phyloP scores from a whole-genome alignment of 2,329 filamentous ascomycete genomes.

The Cytospora leucostoma region DNA sequence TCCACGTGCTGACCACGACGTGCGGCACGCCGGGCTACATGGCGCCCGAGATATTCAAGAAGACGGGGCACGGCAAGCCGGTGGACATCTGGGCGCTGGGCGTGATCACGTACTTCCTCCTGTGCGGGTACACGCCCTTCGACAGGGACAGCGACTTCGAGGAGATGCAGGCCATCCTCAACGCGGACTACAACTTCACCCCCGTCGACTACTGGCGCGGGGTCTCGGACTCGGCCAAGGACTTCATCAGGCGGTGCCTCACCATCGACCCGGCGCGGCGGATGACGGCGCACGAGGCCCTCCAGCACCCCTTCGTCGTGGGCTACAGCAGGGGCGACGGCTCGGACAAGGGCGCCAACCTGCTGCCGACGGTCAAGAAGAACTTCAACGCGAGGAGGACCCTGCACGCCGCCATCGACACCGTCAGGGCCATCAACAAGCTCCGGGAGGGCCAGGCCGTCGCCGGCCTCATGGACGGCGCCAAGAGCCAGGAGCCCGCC shows the following conservation, averaged over 20 bases:
- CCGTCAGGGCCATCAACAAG: constrained; percentile 71
- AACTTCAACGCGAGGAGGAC: constrained; percentile 72
- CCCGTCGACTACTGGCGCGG: constrained; percentile 96
- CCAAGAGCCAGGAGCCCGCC: constrained; percentile 51
- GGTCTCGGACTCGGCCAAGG: constrained; percentile 80
- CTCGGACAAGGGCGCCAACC: constrained; percentile 57
- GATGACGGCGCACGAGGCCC: constrained; percentile 84
- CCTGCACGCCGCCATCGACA: constrained; percentile 70
- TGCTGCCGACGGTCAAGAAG: constrained; percentile 70
- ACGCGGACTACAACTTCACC: constrained; percentile 94
- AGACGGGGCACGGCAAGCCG: constrained; percentile 95
- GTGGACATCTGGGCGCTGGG: constrained; percentile 98
- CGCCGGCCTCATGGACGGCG: constrained; percentile 62
- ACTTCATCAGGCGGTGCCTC: constrained; percentile 89
- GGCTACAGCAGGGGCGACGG: constrained; percentile 48
- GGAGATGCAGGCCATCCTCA: constrained; percentile 98
- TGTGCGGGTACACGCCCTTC: constrained; percentile 97
- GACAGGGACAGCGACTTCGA: constrained; percentile 97
- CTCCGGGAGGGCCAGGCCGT: constrained; percentile 61
- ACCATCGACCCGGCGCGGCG: constrained; percentile 85
- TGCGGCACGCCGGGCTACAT: constrained; percentile 98
- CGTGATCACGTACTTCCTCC: constrained; percentile 97
- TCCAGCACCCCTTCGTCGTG: constrained; percentile 66
- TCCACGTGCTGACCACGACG: constrained; percentile 95
- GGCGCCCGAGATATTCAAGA: constrained; percentile 99